A percentile compares a stretch with the other conserved stretches of the same genome.
These are phyloP conservation scores for Solanum tarapatanum DNA, from an alignment of 257 asterid species.

Conservation along the genomic window DNA sequence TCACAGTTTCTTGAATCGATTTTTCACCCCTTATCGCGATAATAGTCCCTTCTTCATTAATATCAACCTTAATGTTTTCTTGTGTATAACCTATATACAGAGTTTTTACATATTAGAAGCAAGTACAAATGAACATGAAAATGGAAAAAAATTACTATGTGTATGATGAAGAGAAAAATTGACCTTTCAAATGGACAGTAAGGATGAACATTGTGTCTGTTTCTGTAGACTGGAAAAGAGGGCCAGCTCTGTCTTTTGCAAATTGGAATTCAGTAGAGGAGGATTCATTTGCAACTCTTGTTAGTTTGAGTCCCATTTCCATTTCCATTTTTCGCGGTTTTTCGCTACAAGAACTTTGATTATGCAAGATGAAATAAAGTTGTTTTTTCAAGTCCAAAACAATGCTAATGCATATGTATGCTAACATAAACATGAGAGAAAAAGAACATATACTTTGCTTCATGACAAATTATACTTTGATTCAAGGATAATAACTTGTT, in stretches of 20 bases:
- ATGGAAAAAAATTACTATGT: not conserved
- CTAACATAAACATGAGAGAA: constrained; percentile 4
- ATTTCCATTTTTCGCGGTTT: constrained; percentile 27
- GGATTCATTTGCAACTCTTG: constrained; percentile 38
- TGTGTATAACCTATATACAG: constrained; percentile 39
- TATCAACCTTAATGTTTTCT: constrained; percentile 56
- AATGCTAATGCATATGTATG: not conserved
- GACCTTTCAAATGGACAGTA: constrained; percentile 72
- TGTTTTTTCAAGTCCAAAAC: not conserved
- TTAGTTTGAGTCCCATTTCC: constrained; percentile 52
- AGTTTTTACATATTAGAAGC: not conserved
- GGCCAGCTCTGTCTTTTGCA: constrained; percentile 38
- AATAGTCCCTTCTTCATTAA: constrained; percentile 54
- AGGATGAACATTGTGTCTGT: constrained; percentile 57
- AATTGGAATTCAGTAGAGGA: constrained; percentile 30
- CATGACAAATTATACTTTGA: not conserved
- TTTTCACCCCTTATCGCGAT: constrained; percentile 51
- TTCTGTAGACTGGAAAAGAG: constrained; percentile 52
- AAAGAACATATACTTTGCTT: constrained; percentile 63
- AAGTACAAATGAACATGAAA: not conserved
- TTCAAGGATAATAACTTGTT: not conserved
- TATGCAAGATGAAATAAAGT: not conserved
- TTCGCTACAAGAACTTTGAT: not conserved
- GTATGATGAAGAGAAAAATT: not conserved
- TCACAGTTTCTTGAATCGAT: constrained; percentile 41